These are phyloP conservation scores for Fusarium sp. DNA, from an alignment of 2,329 filamentous ascomycete species.

Conservation along the genomic window DNA sequence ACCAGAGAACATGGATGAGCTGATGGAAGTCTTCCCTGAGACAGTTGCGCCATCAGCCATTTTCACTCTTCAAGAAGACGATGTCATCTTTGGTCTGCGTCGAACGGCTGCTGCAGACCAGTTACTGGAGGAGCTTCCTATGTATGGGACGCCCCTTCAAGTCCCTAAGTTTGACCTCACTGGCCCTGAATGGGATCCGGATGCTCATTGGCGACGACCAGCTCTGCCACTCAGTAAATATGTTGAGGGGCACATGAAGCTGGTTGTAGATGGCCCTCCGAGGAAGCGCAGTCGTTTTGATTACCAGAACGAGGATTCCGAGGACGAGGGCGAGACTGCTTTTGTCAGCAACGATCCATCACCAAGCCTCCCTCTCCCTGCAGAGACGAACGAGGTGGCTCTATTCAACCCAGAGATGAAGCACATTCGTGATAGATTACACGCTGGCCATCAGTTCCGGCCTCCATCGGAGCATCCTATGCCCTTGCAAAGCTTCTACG, in stretches of 20 bases:
- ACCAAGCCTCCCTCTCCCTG: constrained; percentile 63
- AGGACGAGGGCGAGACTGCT: constrained; percentile 66
- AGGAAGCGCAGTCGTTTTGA: constrained; percentile 85
- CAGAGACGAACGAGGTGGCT: constrained; percentile 81
- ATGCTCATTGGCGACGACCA: constrained; percentile 79
- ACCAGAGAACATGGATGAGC: constrained; percentile 55
- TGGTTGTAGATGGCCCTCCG: constrained; percentile 72
- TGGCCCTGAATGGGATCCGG: constrained; percentile 70
- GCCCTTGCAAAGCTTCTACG: constrained; percentile 91
- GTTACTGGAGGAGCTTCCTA: constrained; percentile 81
- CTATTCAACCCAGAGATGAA: constrained; percentile 92
- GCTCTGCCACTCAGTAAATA: constrained; percentile 88
- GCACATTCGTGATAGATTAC: constrained; percentile 86
- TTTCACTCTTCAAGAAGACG: constrained; percentile 83
- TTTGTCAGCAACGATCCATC: constrained; percentile 65
- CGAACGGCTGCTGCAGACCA: constrained; percentile 80
- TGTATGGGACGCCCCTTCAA: constrained; percentile 75
- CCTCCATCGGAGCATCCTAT: constrained; percentile 92
- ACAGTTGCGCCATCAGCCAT: constrained; percentile 78
- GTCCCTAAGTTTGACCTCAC: constrained; percentile 68
- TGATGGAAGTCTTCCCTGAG: constrained; percentile 53
- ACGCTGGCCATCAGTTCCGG: constrained; percentile 91
- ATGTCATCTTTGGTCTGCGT: constrained; percentile 82
- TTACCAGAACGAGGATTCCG: constrained; percentile 78
- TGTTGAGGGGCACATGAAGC: constrained; percentile 81